These are phyloP conservation scores for Pythium phragmiticola DNA, from an alignment of 352 stramenopile genomes.

Conservation along the genomic window DNA sequence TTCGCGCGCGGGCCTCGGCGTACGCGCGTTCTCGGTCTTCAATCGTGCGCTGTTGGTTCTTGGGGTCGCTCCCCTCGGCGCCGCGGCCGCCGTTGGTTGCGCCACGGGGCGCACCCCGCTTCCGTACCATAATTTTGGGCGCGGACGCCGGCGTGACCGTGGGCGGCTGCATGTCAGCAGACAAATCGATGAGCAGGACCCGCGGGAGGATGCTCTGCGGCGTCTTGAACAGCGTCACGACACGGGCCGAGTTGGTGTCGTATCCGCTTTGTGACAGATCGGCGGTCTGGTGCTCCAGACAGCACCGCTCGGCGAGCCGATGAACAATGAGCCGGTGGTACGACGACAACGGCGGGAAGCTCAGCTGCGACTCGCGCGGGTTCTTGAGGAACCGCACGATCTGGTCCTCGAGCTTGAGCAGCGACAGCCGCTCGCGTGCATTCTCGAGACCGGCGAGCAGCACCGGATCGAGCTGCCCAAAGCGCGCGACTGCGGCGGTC, in stretches of 20 bases:
- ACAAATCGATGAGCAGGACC: constrained; percentile 89
- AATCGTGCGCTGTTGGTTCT: constrained; percentile 68
- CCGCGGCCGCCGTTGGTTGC: constrained; percentile 27
- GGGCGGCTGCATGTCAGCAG: constrained; percentile 60
- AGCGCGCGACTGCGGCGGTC: constrained; percentile 38
- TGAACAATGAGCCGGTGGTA: constrained; percentile 91
- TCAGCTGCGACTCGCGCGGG: constrained; percentile 61
- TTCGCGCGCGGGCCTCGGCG: constrained; percentile 92
- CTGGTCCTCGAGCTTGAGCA: constrained; percentile 88
- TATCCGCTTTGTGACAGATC: constrained; percentile 50
- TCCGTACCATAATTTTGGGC: constrained; percentile 93
- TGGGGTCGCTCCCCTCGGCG: constrained; percentile 28
- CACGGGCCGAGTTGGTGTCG: constrained; percentile 65
- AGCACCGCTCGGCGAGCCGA: constrained; percentile 92
- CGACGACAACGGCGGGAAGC: constrained; percentile 81
- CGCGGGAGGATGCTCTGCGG: constrained; percentile 69
- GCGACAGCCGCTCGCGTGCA: constrained; percentile 67
- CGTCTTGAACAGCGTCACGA: constrained; percentile 90
- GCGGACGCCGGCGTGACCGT: constrained; percentile 67
- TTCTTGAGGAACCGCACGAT: constrained; percentile 81
- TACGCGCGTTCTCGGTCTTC: constrained; percentile 93
- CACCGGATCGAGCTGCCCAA: constrained; percentile 70
- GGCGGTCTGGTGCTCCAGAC: constrained; percentile 85
- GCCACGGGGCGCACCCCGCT: constrained; percentile 38
- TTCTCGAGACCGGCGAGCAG: constrained; percentile 81